phyloP scores from a whole-genome alignment of 345 rosid genomes.

The Rubroshorea leprosula region DNA sequence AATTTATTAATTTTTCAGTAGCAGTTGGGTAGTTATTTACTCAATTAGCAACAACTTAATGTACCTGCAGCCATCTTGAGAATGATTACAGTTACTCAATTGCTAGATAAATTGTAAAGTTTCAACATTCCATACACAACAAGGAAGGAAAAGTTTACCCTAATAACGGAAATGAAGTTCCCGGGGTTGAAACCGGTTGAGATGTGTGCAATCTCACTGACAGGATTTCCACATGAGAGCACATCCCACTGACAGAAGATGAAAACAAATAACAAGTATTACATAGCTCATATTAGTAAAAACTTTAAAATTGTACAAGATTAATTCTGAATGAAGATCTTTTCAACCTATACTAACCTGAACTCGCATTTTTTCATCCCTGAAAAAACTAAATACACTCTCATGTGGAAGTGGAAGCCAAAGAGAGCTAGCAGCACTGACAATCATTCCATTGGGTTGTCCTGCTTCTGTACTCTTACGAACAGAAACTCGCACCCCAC shows the following conservation, averaged over 20 bases:
- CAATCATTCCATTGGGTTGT: constrained; percentile 44
- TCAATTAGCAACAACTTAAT: too few species aligned
- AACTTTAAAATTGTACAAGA: neutral
- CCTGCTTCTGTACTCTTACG: constrained; percentile 37
- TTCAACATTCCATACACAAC: neutral
- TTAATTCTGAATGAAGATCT: neutral
- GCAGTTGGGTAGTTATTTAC: neutral
- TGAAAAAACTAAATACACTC: constrained; percentile 39
- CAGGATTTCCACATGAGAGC: constrained; percentile 33
- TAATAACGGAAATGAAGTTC: constrained; percentile 39
- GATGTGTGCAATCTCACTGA: constrained; percentile 41
- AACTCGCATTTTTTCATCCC: constrained; percentile 27
- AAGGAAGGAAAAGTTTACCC: constrained; percentile 27
- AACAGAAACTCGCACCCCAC: constrained; percentile 51
- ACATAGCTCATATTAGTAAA: neutral
- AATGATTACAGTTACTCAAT: too few species aligned
- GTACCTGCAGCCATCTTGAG: too few species aligned
- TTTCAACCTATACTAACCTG: constrained; percentile 29
- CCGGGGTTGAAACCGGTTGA: constrained; percentile 39
- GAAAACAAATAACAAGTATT: neutral
- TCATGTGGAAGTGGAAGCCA: constrained; percentile 48
- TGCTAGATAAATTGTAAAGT: too few species aligned
- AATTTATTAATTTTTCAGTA: neutral
- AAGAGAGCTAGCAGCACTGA: constrained; percentile 57
- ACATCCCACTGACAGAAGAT: constrained; percentile 63